Percentiles rank a stretch among this genome's conserved stretches.
These are phyloP conservation scores for Coix lacrymajobi DNA, from an alignment of 176 grass and related monocot species.

Conservation along the genomic window DNA sequence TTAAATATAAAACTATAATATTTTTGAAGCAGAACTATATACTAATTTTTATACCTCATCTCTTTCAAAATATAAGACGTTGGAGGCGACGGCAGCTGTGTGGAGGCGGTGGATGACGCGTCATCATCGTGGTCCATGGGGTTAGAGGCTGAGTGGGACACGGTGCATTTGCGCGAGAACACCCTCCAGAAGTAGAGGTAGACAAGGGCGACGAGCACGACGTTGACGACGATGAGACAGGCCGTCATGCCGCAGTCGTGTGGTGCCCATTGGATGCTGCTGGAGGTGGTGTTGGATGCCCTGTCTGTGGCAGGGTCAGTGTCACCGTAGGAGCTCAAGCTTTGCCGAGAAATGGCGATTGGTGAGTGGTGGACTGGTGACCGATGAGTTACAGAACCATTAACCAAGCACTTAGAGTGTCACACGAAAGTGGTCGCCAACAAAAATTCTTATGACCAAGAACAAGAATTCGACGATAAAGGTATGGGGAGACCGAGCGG, in stretches of 20 bases:
- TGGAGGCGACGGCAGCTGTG: background rate
- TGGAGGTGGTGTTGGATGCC: background rate
- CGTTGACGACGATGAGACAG: slow-evolving; percentile 36
- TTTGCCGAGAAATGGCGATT: slow-evolving; percentile 12
- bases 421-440: background rate
- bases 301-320: background rate
- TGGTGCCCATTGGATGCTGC: background rate
- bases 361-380: no score
- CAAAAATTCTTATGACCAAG: background rate
- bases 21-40: no score
- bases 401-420: no score
- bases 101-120: slow-evolving; percentile 5
- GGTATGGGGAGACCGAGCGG: background rate
- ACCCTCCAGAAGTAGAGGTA: slow-evolving; percentile 57
- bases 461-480: background rate
- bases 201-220: slow-evolving; percentile 45
- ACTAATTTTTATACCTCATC: no score
- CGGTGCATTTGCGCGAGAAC: slow-evolving; percentile 25
- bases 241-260: slow-evolving; percentile 27
- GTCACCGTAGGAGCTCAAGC: background rate
- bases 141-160: background rate
- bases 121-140: background rate
- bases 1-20: no score
- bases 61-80: no score
- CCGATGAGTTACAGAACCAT: background rate